Base-by-base conservation (phyloP, 805 yeast species). In the Ogataea parapolymorpha region DNA sequence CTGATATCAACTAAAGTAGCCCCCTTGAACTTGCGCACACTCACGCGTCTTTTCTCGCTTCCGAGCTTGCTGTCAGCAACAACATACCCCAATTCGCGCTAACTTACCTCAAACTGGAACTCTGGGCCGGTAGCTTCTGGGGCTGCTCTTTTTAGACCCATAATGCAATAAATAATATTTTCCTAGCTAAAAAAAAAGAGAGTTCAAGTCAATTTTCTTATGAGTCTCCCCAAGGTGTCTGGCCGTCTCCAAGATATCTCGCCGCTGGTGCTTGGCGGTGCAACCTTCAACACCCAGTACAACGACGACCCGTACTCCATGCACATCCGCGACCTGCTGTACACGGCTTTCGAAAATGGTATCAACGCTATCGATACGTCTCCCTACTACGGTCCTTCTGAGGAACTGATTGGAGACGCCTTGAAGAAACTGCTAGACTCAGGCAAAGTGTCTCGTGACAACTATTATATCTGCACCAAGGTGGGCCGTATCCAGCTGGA, bases 341-440 rank as follows among this genome's bases (percentile, higher is more conserved):
- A 66, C 35, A 53, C 60, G 11, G 93, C 90, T 0, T 81, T 90
- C 53, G 63, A 67, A 15, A 56, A 69, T 18, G 96, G 96, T 0
- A 67, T 87, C 45, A 74, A 71, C 33, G 93, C 95, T 2, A 69
- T 90, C 26, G 97, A 90, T 57, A 88, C 97, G 0, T 85, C 96
- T 0, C 96, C 97, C 3, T 89, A 86, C 64, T 90, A 90, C 58
- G 97, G 97, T 0, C 87, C 87, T 0, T 85, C 95, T 5, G 98
- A 90, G 56, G 70, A 63, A 14, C 49, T 90, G 11, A 58, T 86
- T 5, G 97, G 98, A 2, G 46, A 70, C 12, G 91, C 89, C 0
- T 64, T 90, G 49, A 59, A 62, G 17, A 41, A 55, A 1, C 47
- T 66, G 23, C 49, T 60, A 5, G 36, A 66, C 7, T 56, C 57